Evolutionary conservation across 768 basidiomycete species (phyloP), one percentile per base, ranked within the genome.

Genomic region (Amyloporia xantha): DNA sequence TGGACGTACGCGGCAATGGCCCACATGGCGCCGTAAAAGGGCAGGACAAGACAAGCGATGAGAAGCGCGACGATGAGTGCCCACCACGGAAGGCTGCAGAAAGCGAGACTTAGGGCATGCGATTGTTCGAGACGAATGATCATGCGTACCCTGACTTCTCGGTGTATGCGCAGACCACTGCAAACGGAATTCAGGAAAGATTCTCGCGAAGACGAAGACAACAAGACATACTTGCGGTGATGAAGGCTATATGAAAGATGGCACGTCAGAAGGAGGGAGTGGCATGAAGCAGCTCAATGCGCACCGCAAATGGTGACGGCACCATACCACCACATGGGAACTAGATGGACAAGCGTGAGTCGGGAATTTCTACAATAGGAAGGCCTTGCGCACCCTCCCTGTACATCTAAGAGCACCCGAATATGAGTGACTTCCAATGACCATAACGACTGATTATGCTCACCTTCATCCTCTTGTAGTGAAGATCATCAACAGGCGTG

Each of bases 381-480:
- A 23, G 17, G 21, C n/a, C n/a, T 10, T 20, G 23, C 10, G 17
- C 24, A 42, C 41, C 41, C 25, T 47, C 46, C 10, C 25, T n/a
- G 37, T 47, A 47, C 7, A 47, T 39, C 46, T 23, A 39, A 6
- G 24, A n/a, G n/a, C n/a, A n/a, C 30, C 7, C 7, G 30, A 20
- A n/a, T n/a, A 30, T 26, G 28, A 5, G 4, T 15, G 20, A 27
- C 17, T 7, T 33, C 7, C n/a, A n/a, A n/a, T n/a, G n/a, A n/a
- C n/a, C n/a, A 33, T 33, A 15, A 33, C 7, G 17, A 5, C 24
- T 9, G 6, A 19, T 19, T 15, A 21, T 23, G 53, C 62, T 59
- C 3, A 63, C 66, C 59, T 72, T 69, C 79, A 82, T 81, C 59
- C 78, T 74, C n/a, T 64, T 64, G 28, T 76, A 73, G 60, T 82